Evolutionary conservation across 2,329 filamentous ascomycete species (phyloP).

Genomic region (Sporothrix variecibatus): DNA sequence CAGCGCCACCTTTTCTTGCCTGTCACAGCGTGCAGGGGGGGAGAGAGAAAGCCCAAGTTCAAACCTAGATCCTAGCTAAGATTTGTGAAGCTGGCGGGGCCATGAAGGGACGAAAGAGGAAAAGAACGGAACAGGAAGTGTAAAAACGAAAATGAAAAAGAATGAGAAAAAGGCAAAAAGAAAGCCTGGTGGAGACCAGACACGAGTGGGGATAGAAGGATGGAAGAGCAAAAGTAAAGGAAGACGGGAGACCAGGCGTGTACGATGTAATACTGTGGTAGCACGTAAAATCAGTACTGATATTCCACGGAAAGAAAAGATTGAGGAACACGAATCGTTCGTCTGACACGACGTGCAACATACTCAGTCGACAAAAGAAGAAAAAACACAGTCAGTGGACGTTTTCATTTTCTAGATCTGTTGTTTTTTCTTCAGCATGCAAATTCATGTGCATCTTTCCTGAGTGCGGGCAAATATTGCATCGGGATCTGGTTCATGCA

Average conservation of each 20-base stretch:
- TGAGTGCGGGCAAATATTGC: conserved; percentile 10
- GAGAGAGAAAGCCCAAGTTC: neutral
- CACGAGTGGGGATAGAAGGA: neutral
- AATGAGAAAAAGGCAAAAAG: conserved; percentile 2
- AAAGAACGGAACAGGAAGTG: conserved; percentile 8
- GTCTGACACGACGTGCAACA: neutral
- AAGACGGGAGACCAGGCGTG: neutral
- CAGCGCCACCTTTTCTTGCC: neutral
- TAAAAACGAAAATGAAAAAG: conserved; percentile 17
- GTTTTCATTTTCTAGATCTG: neutral
- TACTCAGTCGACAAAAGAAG: neutral
- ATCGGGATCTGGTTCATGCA: neutral
- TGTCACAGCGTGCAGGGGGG: neutral
- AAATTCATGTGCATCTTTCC: neutral
- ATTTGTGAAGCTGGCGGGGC: neutral
- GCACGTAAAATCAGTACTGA: no score
- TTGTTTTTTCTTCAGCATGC: neutral
- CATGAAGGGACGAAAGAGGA: neutral
- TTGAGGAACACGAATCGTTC: neutral
- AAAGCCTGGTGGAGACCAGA: neutral
- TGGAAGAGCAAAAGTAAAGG: neutral
- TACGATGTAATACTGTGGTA: neutral
- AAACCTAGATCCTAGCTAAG: conserved; percentile 18
- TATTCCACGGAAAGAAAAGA: neutral
- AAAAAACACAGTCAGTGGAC: neutral